Base-by-base conservation (phyloP, 1,284 basidiomycete genomes). In the Tilletia walkeri region DNA sequence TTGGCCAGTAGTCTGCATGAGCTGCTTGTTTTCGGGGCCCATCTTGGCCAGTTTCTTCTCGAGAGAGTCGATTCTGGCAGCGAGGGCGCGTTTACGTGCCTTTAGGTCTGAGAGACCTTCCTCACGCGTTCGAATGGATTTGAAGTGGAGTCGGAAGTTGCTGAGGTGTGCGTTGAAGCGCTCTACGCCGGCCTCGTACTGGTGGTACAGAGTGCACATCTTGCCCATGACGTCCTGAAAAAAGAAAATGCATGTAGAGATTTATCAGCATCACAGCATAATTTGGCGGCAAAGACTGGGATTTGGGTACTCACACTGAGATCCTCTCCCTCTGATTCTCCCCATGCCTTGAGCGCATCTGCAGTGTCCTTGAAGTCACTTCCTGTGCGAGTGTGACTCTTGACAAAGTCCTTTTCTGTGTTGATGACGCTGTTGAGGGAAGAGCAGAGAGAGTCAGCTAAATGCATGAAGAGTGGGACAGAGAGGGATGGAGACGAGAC, bases 11-110 rank as follows among this genome's bases (percentile, higher is more conserved):
- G 96, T 94, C 72, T 86, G 82, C 20, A 86, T 85, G 47, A 94
- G 85, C 78, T 92, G 91, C 87, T 96, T 97, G 86, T 96, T 90
- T 85, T 86, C 93, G 0, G 92, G 88, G 67, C 88, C 89, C 94
- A 96, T 96, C 86, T 91, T 95, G 82, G 88, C 88, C 36, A 97
- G 87, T 84, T 94, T 95, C 86, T 88, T 91, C 81, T 96, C 94
- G 0, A 93, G 93, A n/a, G 88, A 84, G 72, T 96, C 94, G 0
- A 93, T 92, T 73, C 91, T 91, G 36, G 87, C 84, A 14, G 87
- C 88, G 3, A 94, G 86, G 5, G 86, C 86, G 74, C 90, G 89
- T 69, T 93, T 87, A 20, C 90, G 87, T 24, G 89, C 87, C 78
- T 90, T 90, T 47, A 94, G 85, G 9, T 92, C 90, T 69, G 93